Base-by-base conservation (phyloP, 1,139 yeast genomes). In the Blastobotrys malaysiensis region DNA sequence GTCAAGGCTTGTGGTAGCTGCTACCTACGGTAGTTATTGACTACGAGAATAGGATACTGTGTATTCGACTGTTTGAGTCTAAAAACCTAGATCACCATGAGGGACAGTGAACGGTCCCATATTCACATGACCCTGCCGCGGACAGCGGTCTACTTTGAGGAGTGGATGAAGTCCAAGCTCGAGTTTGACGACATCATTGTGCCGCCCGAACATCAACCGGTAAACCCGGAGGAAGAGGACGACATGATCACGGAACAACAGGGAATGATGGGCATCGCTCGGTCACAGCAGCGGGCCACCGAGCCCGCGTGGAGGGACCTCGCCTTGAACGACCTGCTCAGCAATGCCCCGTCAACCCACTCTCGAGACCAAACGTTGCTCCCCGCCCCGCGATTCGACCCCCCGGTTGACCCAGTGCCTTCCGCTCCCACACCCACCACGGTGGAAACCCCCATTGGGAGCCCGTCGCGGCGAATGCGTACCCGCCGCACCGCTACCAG, bases 51-150 rank as follows among this genome's bases (percentile, higher is more conserved):
- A n/a, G n/a, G n/a, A n/a, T n/a, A n/a, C n/a, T n/a, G n/a, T n/a
- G n/a, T n/a, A n/a, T n/a, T n/a, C n/a, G 26, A 7, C 26, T 22
- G 26, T 22, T 5, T 5, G 26, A 22, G 26, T 7, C 26, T 22
- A 7, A 22, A 22, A 7, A 22, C 7, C 7, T 22, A 22, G 7
- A 22, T 5, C 13, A 49, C 22, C 20, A 59, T 60, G 54, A 65
- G 66, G 61, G 76, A 72, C 60, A 70, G 74, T 5, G 70, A 68
- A 45, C 57, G 74, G 36, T 63, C 72, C 16, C 70, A 68, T 22
- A 59, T 69, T 43, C 75, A 72, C 54, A 59, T 69, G 55, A 60
- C 62, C 3, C 54, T 62, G n/a, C 65, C 71, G 3, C 62, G 71
- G 39, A 54, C 65, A 5, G 71, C 64, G 18, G 59, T 65, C 6